phyloP scores from a whole-genome alignment of 805 yeast genomes.

The Wickerhamiella brachini region DNA sequence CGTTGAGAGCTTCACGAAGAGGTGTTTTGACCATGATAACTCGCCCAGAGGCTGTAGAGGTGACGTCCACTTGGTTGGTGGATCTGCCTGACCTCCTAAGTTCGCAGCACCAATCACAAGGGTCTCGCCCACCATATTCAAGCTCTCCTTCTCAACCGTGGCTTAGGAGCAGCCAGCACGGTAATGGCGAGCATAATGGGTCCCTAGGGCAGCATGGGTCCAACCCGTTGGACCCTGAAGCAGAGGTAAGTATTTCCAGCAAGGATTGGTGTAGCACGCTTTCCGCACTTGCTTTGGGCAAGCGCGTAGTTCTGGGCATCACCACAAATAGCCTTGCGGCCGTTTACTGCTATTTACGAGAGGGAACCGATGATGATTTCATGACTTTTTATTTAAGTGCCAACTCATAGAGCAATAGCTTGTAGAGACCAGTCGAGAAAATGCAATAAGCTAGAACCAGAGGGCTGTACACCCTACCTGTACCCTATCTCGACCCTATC shows the following conservation, averaged over 20 bases:
- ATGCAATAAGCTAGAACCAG: no score
- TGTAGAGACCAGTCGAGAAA: no score
- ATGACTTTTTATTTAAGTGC: slow-evolving; percentile 9
- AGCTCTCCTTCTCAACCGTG: not conserved
- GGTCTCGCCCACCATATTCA: not conserved
- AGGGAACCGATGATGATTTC: slow-evolving; percentile 7
- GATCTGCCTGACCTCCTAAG: slow-evolving; percentile 9
- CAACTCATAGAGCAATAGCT: not conserved
- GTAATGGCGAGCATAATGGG: no score
- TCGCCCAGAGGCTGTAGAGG: slow-evolving; percentile 18
- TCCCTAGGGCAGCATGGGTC: no score
- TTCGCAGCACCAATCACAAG: not conserved
- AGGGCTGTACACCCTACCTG: no score
- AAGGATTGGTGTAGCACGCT: not conserved
- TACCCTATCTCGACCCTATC: no score
- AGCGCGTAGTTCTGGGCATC: slow-evolving; percentile 14
- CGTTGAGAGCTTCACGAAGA: slow-evolving; percentile 11
- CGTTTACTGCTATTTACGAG: slow-evolving; percentile 11
- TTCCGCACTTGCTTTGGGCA: not conserved
- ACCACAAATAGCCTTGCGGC: slow-evolving; percentile 6
- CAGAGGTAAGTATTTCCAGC: not conserved
- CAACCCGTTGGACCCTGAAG: not conserved
- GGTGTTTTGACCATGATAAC: slow-evolving; percentile 17
- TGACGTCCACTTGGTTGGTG: slow-evolving; percentile 20
- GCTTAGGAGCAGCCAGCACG: not conserved